phyloP scores from a whole-genome alignment of 2,329 filamentous ascomycete species.

The Aspergillus udagawae region DNA sequence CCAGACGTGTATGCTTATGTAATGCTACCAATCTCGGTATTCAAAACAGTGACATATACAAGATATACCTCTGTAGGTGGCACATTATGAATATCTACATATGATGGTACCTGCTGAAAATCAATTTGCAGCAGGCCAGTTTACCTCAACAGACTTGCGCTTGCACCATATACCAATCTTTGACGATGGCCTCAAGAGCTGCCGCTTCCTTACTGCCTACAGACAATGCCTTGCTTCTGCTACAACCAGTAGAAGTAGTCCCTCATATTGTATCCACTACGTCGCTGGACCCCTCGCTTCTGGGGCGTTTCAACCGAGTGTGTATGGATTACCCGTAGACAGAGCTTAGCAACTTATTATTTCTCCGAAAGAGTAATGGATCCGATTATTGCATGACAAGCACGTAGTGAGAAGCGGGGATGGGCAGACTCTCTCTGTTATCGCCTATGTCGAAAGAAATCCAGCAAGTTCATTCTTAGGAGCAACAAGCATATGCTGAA shows the following conservation, averaged over 20 bases:
- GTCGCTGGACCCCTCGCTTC: not conserved
- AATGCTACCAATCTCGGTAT: not conserved
- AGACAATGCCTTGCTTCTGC: not conserved
- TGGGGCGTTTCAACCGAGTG: not conserved
- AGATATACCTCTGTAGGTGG: too few species aligned
- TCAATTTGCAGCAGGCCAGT: not conserved
- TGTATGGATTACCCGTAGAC: not conserved
- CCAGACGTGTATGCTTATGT: conserved; percentile 7
- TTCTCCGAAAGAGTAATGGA: not conserved
- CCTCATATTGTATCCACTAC: not conserved
- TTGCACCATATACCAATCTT: not conserved
- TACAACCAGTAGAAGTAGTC: not conserved
- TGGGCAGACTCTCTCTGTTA: not conserved
- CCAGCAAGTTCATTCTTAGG: not conserved
- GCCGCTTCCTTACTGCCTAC: not conserved
- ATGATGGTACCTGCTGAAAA: not conserved
- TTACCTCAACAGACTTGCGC: not conserved
- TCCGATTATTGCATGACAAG: not conserved
- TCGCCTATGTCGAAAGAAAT: not conserved
- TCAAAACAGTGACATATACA: not conserved
- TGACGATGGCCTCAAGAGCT: not conserved
- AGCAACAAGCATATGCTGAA: not conserved
- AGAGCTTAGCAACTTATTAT: not conserved
- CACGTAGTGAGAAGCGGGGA: not conserved
- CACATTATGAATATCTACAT: not conserved